These are phyloP conservation scores for Trichoderma orchidacearum DNA, from an alignment of 495 filamentous ascomycete genomes.

Conservation along the genomic window DNA sequence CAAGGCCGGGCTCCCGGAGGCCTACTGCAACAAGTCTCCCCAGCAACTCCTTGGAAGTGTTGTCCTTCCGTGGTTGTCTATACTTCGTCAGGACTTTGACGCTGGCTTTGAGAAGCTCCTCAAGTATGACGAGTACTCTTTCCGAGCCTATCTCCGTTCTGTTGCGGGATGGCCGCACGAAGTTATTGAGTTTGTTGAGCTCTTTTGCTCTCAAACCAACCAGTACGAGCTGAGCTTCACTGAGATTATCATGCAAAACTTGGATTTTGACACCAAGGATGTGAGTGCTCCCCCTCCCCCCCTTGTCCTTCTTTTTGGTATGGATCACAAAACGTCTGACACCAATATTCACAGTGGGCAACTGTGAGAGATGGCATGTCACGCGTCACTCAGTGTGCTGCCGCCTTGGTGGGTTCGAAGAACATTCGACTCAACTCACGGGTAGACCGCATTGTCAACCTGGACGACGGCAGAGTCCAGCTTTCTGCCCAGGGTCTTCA, in stretches of 20 bases:
- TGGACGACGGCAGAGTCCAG: not conserved
- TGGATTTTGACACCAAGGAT: constrained; percentile 5
- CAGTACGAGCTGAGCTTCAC: constrained; percentile 10
- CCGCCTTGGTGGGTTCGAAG: not conserved
- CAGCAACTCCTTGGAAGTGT: constrained; percentile 3
- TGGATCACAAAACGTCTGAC: no score
- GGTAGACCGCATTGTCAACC: not conserved
- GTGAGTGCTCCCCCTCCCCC: not conserved
- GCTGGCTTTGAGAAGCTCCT: not conserved
- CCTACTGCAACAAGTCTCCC: not conserved
- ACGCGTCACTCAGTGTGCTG: not conserved
- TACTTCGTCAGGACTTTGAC: constrained; percentile 3
- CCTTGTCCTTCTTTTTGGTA: no score
- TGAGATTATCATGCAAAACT: constrained; percentile 11
- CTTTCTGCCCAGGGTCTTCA: not conserved
- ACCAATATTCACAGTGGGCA: no score
- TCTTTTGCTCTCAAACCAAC: constrained; percentile 9
- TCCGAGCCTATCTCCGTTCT: constrained; percentile 2
- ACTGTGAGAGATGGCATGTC: not conserved
- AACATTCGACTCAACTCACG: not conserved
- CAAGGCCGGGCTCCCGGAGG: not conserved
- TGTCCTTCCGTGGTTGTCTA: constrained; percentile 1
- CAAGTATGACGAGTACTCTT: constrained; percentile 4
- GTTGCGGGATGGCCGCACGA: constrained; percentile 5
- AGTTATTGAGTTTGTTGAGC: constrained; percentile 9